Evolutionary conservation across 1,284 basidiomycete species (phyloP), one percentile per base, ranked within the genome.

Genomic region (Macrocystidia cucumis): DNA sequence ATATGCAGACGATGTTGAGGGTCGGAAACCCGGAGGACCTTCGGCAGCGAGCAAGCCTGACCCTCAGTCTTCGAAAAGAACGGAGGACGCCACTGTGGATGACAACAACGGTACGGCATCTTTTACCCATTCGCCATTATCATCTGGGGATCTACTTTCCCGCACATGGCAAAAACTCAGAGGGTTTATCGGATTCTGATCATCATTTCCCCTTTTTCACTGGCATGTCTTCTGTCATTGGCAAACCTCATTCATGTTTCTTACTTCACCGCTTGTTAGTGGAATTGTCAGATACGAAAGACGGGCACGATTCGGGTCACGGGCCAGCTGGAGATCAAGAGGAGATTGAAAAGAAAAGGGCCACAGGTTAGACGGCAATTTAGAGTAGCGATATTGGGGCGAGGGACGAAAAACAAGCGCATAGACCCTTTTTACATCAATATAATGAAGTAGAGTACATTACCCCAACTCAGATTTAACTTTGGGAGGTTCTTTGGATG

Each of bases 1-100:
- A 46, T 97, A 89, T 51, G 92, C 89, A n/a, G 90, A 95, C 55
- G 91, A 95, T 47, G 72, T 90, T 12, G 91, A 93, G 61, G 89
- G 87, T 39, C 72, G 71, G 44, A 56, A 43, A 14, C 48, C 39
- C n/a, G 41, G 50, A 24, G 34, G 46, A 25, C 42, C 48, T 32
- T 34, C 57, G 34, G 45, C 50, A 32, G 18, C 38, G 24, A 12
- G 38, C 35, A 35, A 30, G 24, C 40, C 46, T 22, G 42, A 46
- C 37, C 43, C 59, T 31, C 46, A 49, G 35, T 35, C 44, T 31
- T 44, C 49, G 12, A 36, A 39, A 32, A 45, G 9, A 29, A 42
- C 36, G 39, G 45, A 33, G 39, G 49, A 51, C 31, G 55, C 57
- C 36, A 47, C 54, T 39, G 45, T 52, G 45, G 56, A 61, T 57